Percentiles rank a stretch among this genome's conserved stretches.
These are phyloP conservation scores for Malassezia furfur DNA, from an alignment of 1,284 basidiomycete species.

Conservation along the genomic window DNA sequence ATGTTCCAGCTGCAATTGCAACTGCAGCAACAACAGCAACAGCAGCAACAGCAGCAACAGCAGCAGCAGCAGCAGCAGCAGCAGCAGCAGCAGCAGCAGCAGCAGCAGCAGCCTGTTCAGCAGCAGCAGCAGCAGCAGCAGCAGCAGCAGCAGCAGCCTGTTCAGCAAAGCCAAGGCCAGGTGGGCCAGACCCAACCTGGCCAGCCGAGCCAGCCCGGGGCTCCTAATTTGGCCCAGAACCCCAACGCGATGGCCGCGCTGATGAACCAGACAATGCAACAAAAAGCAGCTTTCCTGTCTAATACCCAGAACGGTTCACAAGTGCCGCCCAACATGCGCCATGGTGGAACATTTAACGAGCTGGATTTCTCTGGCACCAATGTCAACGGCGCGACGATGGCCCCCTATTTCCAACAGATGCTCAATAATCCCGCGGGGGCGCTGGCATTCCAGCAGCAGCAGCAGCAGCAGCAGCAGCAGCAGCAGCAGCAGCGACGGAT, in stretches of 20 bases:
- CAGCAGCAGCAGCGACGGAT: constrained; percentile 18
- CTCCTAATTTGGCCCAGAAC: background rate
- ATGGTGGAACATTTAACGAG: background rate
- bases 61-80: constrained; percentile 9
- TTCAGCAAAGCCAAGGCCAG: background rate
- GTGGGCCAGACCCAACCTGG: constrained; percentile 20
- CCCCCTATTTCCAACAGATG: constrained; percentile 4
- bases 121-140: constrained; percentile 4
- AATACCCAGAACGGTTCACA: background rate
- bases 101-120: constrained; percentile 17
- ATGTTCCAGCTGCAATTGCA: constrained; percentile 9
- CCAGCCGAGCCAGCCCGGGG: background rate
- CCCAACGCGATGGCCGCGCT: background rate
- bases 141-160: constrained; percentile 18
- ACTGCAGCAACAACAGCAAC: constrained; percentile 8
- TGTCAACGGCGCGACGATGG: background rate
- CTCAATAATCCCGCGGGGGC: background rate
- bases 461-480: constrained; percentile 19
- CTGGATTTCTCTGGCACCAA: background rate
- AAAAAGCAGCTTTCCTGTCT: constrained; percentile 5
- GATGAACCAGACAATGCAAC: constrained; percentile 19
- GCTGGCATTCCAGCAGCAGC: constrained; percentile 12
- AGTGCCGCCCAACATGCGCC: background rate
- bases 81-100: constrained; percentile 2
- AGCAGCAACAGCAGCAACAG: constrained; percentile 13